Percentiles rank a stretch among this genome's conserved stretches.
Conservation (phyloP, 305 asterid species). For the Fraxinus sp. region DNA sequence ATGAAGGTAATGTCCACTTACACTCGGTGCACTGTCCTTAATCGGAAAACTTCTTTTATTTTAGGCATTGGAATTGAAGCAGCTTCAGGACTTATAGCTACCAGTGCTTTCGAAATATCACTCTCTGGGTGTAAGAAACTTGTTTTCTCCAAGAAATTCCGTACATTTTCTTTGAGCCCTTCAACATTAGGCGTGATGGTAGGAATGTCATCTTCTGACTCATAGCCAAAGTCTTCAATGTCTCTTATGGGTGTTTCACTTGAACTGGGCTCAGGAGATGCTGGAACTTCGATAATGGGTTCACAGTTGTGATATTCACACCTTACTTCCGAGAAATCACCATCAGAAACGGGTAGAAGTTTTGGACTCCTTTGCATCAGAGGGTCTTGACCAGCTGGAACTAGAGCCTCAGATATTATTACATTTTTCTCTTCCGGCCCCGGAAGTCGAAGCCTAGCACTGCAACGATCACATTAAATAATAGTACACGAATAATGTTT, state of each 20-base stretch:
- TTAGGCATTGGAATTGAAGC: conserved; percentile 30
- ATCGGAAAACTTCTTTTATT: conserved; percentile 23
- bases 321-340: background rate
- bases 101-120: conserved; percentile 32
- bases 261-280: conserved; percentile 39
- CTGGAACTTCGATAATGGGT: conserved; percentile 50
- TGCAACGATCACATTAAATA: conserved; percentile 21
- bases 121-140: conserved; percentile 5
- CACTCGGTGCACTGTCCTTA: conserved; percentile 52
- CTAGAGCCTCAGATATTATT: conserved; percentile 7
- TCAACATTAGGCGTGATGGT: conserved; percentile 23
- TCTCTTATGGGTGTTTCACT: conserved; percentile 25
- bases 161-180: conserved; percentile 14
- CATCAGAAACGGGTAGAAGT: background rate
- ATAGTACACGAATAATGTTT: background rate
- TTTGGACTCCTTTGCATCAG: background rate
- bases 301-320: conserved; percentile 20
- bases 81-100: conserved; percentile 20
- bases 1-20: conserved; percentile 31
- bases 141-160: conserved; percentile 1
- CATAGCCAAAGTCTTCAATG: conserved; percentile 35
- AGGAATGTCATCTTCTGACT: conserved; percentile 32
- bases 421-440: conserved; percentile 23
- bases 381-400: conserved; percentile 20
- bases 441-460: conserved; percentile 36